Conservation (phyloP, 2,329 filamentous ascomycete genomes). For the Venturiaceae sp. region DNA sequence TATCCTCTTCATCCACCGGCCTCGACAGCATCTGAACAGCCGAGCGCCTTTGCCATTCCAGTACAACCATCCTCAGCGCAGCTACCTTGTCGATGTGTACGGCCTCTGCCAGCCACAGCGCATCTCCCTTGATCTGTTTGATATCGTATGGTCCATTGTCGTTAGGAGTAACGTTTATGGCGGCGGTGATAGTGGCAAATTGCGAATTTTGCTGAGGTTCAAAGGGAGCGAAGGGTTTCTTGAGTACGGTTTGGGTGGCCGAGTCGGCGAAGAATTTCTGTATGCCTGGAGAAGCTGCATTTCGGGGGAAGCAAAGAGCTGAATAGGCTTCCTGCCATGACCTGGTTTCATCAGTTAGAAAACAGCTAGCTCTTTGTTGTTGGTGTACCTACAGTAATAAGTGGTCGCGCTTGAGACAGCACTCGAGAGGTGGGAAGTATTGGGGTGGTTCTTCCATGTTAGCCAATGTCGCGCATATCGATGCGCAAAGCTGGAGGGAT, state of each 20-base stretch:
- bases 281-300: constrained; percentile 40
- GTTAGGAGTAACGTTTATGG: constrained; percentile 71
- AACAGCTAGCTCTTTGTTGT: background rate
- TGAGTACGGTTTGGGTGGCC: constrained; percentile 58
- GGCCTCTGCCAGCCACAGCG: constrained; percentile 74
- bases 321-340: constrained; percentile 49
- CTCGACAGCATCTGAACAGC: constrained; percentile 13
- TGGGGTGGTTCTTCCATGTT: constrained; percentile 43
- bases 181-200: constrained; percentile 77
- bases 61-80: constrained; percentile 67
- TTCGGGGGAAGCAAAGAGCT: constrained; percentile 42
- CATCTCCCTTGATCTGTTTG: constrained; percentile 72
- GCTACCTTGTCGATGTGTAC: constrained; percentile 70
- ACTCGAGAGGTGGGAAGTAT: constrained; percentile 78
- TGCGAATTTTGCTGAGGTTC: constrained; percentile 55
- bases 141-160: constrained; percentile 60
- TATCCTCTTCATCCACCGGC: background rate
- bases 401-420: constrained; percentile 72
- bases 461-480: constrained; percentile 20
- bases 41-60: constrained; percentile 79
- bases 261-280: constrained; percentile 62
- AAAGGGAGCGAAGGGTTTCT: constrained; percentile 60
- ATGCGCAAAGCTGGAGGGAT: background rate
- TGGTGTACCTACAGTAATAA: constrained; percentile 60
- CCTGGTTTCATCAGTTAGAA: constrained; percentile 33